phyloP scores from a whole-genome alignment of 352 stramenopile genomes.

The Globisporangium paroecandrum region DNA sequence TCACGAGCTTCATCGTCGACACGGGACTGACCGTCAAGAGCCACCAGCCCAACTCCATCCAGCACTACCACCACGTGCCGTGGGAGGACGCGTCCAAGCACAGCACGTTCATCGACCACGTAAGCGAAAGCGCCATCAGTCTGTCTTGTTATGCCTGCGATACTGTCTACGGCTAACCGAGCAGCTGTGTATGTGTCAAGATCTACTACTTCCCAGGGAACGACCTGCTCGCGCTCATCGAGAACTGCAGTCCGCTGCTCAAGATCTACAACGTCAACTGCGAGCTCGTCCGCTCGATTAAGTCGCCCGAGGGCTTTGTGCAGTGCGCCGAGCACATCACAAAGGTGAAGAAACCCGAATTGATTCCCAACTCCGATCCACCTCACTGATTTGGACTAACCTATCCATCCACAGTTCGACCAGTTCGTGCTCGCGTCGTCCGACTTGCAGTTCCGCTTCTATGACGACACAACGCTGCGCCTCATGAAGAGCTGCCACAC shows the following conservation, averaged over 20 bases:
- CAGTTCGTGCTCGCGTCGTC: constrained; percentile 80
- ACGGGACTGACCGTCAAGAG: constrained; percentile 78
- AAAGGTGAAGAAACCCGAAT: constrained; percentile 26
- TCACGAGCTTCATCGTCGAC: constrained; percentile 90
- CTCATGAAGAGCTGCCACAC: constrained; percentile 81
- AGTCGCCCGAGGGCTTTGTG: constrained; percentile 68
- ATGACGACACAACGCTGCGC: constrained; percentile 68
- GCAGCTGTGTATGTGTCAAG: background rate
- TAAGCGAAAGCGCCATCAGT: constrained; percentile 9
- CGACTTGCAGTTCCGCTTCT: constrained; percentile 81
- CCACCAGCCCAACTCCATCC: constrained; percentile 86
- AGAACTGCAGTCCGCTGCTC: constrained; percentile 69
- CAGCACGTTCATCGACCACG: constrained; percentile 76
- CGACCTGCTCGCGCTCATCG: constrained; percentile 65
- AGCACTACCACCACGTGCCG: constrained; percentile 71
- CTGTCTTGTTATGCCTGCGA: background rate
- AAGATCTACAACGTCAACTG: constrained; percentile 84
- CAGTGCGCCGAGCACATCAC: constrained; percentile 74
- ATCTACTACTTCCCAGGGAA: constrained; percentile 82
- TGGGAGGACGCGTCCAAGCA: constrained; percentile 87
- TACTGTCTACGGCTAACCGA: background rate
- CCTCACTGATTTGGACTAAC: background rate
- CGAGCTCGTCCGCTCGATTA: constrained; percentile 60
- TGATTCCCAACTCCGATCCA: background rate
- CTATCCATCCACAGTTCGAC: constrained; percentile 29